A percentile compares a stretch with the other conserved stretches of the same genome.
Evolutionary conservation across 2,329 filamentous ascomycete genomes (phyloP).

Genomic region (Incumbomyces delicatus): DNA sequence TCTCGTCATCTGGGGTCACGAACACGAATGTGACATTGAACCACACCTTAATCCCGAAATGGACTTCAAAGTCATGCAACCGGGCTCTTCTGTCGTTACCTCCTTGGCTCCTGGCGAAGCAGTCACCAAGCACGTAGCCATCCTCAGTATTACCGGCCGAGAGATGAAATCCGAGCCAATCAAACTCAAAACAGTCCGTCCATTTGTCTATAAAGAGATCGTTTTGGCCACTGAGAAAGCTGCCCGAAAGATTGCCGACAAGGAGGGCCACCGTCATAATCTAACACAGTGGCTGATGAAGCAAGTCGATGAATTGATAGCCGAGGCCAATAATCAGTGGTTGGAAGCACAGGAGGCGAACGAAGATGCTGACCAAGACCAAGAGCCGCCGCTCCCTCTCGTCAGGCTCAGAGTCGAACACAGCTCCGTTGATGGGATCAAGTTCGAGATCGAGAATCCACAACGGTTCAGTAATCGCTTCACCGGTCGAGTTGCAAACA

Average conservation of each 20-base stretch:
- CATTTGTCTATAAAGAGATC: constrained; percentile 80
- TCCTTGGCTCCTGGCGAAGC: constrained; percentile 85
- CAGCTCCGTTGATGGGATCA: constrained; percentile 63
- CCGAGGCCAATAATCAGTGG: constrained; percentile 75
- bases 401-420: constrained; percentile 88
- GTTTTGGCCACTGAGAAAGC: constrained; percentile 63
- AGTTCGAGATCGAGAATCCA: constrained; percentile 86
- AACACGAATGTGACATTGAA: constrained; percentile 90
- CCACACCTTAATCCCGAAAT: constrained; percentile 75
- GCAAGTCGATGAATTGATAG: constrained; percentile 78
- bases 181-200: constrained; percentile 76
- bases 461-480: constrained; percentile 94
- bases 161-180: constrained; percentile 73
- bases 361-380: constrained; percentile 39
- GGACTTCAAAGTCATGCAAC: constrained; percentile 92
- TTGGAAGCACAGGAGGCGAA: constrained; percentile 60
- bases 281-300: constrained; percentile 66
- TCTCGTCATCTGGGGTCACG: constrained; percentile 90
- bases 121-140: constrained; percentile 79
- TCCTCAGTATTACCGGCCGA: constrained; percentile 72
- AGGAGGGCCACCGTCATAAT: constrained; percentile 72
- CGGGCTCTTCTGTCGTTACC: constrained; percentile 90
- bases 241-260: constrained; percentile 67
- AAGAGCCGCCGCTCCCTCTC: constrained; percentile 59
- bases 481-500: constrained; percentile 80